A percentile compares a stretch with the other conserved stretches of the same genome.
These are phyloP conservation scores for Suillus plorans DNA, from an alignment of 768 basidiomycete species.

Conservation along the genomic window DNA sequence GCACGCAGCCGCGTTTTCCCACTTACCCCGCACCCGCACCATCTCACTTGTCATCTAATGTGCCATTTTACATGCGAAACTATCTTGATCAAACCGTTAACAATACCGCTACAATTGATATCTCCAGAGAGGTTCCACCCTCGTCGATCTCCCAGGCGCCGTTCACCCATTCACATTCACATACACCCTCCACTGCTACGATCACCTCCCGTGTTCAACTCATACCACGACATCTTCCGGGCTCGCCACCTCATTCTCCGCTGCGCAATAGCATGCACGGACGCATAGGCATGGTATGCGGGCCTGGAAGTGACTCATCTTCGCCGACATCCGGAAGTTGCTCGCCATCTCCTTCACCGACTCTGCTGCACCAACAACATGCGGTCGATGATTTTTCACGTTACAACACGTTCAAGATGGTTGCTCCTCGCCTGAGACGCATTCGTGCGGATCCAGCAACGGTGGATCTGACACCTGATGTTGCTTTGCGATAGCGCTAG, in stretches of 20 bases:
- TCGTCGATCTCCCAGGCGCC: conserved; percentile 5
- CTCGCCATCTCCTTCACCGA: conserved; percentile 48
- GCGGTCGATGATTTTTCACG: conserved; percentile 13
- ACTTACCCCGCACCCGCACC: conserved; percentile 25
- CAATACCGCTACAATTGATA: conserved; percentile 6
- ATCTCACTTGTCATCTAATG: conserved; percentile 34
- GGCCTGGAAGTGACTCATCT: conserved; percentile 49
- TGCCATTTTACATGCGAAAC: conserved; percentile 27
- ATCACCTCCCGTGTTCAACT: conserved; percentile 36
- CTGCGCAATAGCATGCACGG: conserved; percentile 21
- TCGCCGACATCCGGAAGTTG: conserved; percentile 59
- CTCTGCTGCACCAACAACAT: conserved; percentile 6
- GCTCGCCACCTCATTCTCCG: conserved; percentile 33
- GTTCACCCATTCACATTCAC: conserved; percentile 45
- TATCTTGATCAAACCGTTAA: conserved; percentile 1
- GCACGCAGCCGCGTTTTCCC: conserved; percentile 31
- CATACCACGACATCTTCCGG: conserved; percentile 16
- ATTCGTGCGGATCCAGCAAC: conserved; percentile 13
- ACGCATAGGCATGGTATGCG: conserved; percentile 13
- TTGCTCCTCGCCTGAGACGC: conserved; percentile 16
- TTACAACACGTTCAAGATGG: conserved; percentile 21
- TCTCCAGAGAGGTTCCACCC: neutral
- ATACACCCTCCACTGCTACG: conserved; percentile 50
- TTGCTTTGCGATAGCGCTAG: conserved; percentile 3
- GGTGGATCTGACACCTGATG: conserved; percentile 16